These are phyloP conservation scores for Angomonas deanei DNA, from an alignment of 208 protist species.

Conservation along the genomic window DNA sequence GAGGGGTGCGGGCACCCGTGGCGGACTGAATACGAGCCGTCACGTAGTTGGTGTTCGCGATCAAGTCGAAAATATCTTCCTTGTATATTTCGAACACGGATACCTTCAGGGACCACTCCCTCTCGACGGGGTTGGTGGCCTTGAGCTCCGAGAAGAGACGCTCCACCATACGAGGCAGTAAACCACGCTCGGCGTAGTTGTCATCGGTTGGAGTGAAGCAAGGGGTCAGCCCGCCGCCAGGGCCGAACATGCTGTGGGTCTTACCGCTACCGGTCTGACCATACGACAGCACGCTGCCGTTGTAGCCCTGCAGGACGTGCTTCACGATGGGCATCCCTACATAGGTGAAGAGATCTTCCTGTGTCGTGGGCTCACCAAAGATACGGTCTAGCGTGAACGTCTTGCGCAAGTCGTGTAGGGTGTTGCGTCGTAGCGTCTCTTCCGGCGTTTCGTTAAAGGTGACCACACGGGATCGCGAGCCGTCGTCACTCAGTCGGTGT, in stretches of 20 bases:
- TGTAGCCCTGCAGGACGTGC: conserved; percentile 85
- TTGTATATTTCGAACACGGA: conserved; percentile 67
- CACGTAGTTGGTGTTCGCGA: conserved; percentile 8
- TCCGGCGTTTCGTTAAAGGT: conserved; percentile 3
- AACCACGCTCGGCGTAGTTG: conserved; percentile 20
- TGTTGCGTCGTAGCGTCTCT: conserved; percentile 7
- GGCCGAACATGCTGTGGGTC: conserved; percentile 90
- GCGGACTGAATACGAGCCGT: no score
- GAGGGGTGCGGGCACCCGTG: background rate
- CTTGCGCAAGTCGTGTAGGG: conserved; percentile 10
- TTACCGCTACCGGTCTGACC: conserved; percentile 94
- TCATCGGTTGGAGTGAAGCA: conserved; percentile 2
- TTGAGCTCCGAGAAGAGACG: conserved; percentile 32
- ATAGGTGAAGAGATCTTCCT: conserved; percentile 85
- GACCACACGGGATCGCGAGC: background rate
- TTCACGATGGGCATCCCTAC: conserved; percentile 84
- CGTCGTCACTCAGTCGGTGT: background rate
- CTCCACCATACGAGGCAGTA: conserved; percentile 47
- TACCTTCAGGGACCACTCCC: conserved; percentile 21
- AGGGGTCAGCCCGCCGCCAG: conserved; percentile 18
- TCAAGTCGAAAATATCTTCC: conserved; percentile 55
- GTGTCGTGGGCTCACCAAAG: conserved; percentile 35
- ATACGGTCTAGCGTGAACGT: conserved; percentile 47
- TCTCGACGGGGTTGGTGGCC: conserved; percentile 17
- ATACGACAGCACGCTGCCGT: conserved; percentile 94